Evolutionary conservation across 2,329 filamentous ascomycete species (phyloP).

Genomic region (Cladosporium sp.): DNA sequence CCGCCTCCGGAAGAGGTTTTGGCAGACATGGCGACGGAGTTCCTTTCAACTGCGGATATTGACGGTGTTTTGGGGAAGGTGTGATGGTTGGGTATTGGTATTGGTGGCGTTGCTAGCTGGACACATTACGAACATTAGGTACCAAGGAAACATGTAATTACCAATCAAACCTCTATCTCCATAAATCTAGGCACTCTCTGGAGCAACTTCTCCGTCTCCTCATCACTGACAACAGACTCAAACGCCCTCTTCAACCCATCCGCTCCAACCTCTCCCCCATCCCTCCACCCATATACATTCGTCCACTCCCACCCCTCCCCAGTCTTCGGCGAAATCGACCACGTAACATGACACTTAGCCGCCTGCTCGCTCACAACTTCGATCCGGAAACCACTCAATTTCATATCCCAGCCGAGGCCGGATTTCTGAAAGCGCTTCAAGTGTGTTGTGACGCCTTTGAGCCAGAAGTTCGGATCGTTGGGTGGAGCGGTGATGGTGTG

Average conservation of each 20-base stretch:
- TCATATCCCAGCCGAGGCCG: slow-evolving; percentile 15
- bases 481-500: background rate
- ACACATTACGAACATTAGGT: background rate
- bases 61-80: slow-evolving; percentile 5
- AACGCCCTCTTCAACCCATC: slow-evolving; percentile 7
- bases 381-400: background rate
- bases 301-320: slow-evolving; percentile 16
- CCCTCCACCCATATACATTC: slow-evolving; percentile 20
- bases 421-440: slow-evolving; percentile 15
- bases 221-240: slow-evolving; percentile 20
- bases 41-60: slow-evolving; percentile 12
- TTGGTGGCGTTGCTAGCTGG: background rate
- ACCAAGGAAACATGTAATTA: background rate
- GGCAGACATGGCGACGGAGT: slow-evolving; percentile 8
- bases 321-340: slow-evolving; percentile 5
- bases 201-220: slow-evolving; percentile 20
- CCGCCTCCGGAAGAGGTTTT: background rate
- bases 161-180: slow-evolving; percentile 2
- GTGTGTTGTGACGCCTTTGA: slow-evolving; percentile 5
- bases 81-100: background rate
- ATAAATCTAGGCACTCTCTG: slow-evolving; percentile 13
- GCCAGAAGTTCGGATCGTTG: slow-evolving; percentile 8
- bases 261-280: background rate
- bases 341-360: slow-evolving; percentile 19
- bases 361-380: background rate